Evolutionary conservation across 2,329 filamentous ascomycete species (phyloP).

Genomic region (Arthrobotrys conoides): DNA sequence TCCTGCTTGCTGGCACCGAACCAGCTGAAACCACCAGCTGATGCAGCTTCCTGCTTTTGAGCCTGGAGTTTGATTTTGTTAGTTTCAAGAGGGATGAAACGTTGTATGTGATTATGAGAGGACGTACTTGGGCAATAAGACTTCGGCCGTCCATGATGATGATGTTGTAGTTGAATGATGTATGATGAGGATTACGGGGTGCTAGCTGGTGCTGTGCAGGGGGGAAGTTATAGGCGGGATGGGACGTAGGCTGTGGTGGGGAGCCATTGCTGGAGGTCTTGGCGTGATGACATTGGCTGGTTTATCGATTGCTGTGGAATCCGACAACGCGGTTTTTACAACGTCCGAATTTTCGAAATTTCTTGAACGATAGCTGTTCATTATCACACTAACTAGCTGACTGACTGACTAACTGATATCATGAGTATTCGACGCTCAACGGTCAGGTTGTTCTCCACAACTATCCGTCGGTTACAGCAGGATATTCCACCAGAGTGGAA

Average conservation of each 20-base stretch:
- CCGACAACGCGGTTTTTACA: conserved; percentile 56
- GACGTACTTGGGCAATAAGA: conserved; percentile 60
- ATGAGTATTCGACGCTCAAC: conserved; percentile 45
- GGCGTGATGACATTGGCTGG: conserved; percentile 52
- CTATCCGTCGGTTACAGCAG: conserved; percentile 34
- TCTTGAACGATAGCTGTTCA: neutral
- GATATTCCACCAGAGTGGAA: conserved; percentile 9
- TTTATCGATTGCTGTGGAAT: neutral
- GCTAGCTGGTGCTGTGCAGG: neutral
- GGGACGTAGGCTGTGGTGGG: conserved; percentile 23
- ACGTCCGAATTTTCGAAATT: conserved; percentile 29
- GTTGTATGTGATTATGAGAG: neutral
- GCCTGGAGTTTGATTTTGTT: conserved; percentile 73
- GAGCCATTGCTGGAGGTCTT: conserved; percentile 29
- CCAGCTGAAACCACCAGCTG: conserved; percentile 85
- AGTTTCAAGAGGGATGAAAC: neutral
- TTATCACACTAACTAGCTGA: too few species aligned
- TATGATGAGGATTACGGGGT: conserved; percentile 18
- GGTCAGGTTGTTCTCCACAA: conserved; percentile 41
- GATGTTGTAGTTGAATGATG: neutral
- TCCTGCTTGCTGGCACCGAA: conserved; percentile 84
- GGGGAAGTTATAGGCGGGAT: conserved; percentile 15
- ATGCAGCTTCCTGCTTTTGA: conserved; percentile 83
- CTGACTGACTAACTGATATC: neutral
- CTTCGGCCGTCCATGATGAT: conserved; percentile 65